Evolutionary conservation across 1,284 basidiomycete species (phyloP).

Genomic region (Trametes hirsuta): DNA sequence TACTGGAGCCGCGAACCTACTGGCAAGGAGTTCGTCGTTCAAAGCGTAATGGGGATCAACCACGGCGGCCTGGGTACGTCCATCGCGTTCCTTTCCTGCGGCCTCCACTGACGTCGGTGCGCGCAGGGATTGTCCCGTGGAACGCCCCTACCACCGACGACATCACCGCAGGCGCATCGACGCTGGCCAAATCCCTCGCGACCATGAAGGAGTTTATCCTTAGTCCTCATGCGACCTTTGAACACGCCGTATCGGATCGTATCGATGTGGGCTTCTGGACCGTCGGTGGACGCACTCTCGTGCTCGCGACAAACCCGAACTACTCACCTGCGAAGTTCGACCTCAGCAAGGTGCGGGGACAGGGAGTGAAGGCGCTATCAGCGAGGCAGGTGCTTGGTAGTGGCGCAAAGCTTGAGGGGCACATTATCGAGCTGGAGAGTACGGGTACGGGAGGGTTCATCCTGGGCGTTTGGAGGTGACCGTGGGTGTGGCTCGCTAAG

Average conservation of each 20-base stretch:
- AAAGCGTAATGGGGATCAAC: conserved; percentile 68
- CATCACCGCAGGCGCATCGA: conserved; percentile 60
- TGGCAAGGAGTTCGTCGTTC: conserved; percentile 67
- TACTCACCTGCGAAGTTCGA: conserved; percentile 35
- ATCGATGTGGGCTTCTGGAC: conserved; percentile 47
- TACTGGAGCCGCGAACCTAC: conserved; percentile 72
- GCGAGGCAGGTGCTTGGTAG: conserved; percentile 34
- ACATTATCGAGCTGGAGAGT: conserved; percentile 29
- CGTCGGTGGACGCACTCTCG: conserved; percentile 35
- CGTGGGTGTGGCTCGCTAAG: too few species aligned
- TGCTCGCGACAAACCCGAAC: conserved; percentile 47
- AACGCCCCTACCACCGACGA: conserved; percentile 62
- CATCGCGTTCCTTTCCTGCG: background rate
- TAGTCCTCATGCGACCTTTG: conserved; percentile 33
- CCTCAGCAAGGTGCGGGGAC: conserved; percentile 22
- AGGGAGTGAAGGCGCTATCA: conserved; percentile 10
- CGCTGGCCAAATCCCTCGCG: conserved; percentile 50
- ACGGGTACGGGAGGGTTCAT: conserved; percentile 37
- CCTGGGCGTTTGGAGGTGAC: conserved; percentile 9
- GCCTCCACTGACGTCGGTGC: background rate
- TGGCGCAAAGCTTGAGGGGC: conserved; percentile 32
- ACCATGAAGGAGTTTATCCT: conserved; percentile 45
- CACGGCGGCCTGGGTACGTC: conserved; percentile 62
- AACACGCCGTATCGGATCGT: conserved; percentile 34
- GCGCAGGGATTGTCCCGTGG: conserved; percentile 67